Percentiles rank a stretch among this genome's conserved stretches.
Evolutionary conservation across 139 green algal genomes (phyloP).

Genomic region (Diplosphaera chodatii): DNA sequence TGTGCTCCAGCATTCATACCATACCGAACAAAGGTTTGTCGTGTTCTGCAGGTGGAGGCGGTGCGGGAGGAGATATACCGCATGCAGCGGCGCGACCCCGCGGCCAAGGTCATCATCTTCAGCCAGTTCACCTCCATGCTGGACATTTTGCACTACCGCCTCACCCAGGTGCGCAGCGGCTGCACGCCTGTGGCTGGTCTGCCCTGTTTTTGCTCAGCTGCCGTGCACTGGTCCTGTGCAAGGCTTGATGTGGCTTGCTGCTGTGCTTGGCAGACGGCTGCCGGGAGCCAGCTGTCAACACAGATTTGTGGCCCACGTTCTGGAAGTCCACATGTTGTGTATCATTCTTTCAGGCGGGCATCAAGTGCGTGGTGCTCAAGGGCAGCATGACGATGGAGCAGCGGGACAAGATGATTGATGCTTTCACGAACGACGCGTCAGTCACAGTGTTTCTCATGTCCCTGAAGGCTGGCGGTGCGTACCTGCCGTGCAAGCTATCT

Average conservation of each 20-base stretch:
- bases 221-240: too few species aligned
- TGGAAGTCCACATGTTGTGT: background rate
- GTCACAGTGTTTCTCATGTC: constrained; percentile 74
- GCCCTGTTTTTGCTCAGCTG: too few species aligned
- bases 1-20: too few species aligned
- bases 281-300: too few species aligned
- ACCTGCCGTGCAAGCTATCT: too few species aligned
- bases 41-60: constrained; percentile 62
- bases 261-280: too few species aligned
- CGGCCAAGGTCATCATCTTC: constrained; percentile 88
- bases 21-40: too few species aligned
- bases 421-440: constrained; percentile 64
- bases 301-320: too few species aligned
- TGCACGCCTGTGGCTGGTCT: too few species aligned
- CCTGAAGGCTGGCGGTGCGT: constrained; percentile 58
- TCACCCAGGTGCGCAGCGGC: constrained; percentile 66
- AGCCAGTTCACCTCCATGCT: constrained; percentile 94
- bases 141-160: constrained; percentile 70
- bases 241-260: too few species aligned
- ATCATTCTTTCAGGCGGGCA: constrained; percentile 50
- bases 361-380: constrained; percentile 73
- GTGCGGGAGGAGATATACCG: constrained; percentile 69
- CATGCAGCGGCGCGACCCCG: constrained; percentile 63
- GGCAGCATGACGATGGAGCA: constrained; percentile 74
- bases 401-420: constrained; percentile 63